Evolutionary conservation across 1,139 yeast genomes (phyloP), one percentile per base, ranked within the genome.

Genomic region (Suhomyces panamericanus): DNA sequence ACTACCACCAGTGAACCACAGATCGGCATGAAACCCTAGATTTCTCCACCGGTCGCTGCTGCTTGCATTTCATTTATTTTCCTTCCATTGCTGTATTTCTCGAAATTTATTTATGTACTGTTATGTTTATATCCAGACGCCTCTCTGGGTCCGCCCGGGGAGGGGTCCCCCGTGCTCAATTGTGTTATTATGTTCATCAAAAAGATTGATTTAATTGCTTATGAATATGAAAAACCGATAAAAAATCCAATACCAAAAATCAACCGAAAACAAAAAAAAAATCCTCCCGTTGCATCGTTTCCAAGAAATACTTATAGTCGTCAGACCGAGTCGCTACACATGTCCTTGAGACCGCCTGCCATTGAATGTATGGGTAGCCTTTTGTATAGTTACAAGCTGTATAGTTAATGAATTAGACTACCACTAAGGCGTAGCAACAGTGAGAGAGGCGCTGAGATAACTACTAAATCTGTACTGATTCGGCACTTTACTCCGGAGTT

Each of bases 121-220:
- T 43, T 43, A 37, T 43, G 42, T 43, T 37, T 31, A 33, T 35
- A 37, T 42, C 20, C 36, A 20, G 24, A 20, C 24, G 24, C 8
- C 24, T 6, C 24, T 20, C 24, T 20, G 24, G 24, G 24, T 7
- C 7, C 8, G 8, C 24, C 24, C 20, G n/a, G n/a, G n/a, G 32
- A 35, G 35, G 28, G 13, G 12, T 13, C 10, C 20, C 28, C 26
- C 37, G 33, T 16, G 17, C 6, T 10, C 24, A 28, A 16, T 26
- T 42, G 44, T 42, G 44, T 42, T 42, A 42, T 37, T 33, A 42
- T 36, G 41, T 35, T 42, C 27, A 27, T 31, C 26, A 41, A 17
- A 28, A 29, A 15, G 37, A 13, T 28, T 39, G 37, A 32, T 39
- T 33, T 39, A 39, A 39, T 39, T 32, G 35, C 32, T 39, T 28